Evolutionary conservation across 2,329 filamentous ascomycete species (phyloP).

Genomic region (Cytospora schulzeri): DNA sequence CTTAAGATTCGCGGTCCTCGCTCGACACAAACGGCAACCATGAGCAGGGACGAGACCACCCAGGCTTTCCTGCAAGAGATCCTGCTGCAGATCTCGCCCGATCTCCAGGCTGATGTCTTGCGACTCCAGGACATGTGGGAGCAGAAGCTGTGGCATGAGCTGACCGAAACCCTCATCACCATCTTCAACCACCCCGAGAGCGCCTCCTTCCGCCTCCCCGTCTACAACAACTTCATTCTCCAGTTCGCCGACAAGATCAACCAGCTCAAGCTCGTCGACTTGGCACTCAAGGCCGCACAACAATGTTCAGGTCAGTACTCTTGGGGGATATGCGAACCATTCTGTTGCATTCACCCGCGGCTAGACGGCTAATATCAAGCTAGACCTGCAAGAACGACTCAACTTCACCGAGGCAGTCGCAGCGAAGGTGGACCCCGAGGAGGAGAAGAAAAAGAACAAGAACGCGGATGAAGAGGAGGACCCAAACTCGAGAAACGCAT

Average conservation of each 20-base stretch:
- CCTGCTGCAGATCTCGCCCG: constrained; percentile 56
- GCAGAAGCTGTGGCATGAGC: constrained; percentile 98
- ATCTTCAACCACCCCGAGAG: constrained; percentile 87
- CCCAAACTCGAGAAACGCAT: constrained; percentile 78
- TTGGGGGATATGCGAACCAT: neutral
- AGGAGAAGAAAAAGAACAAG: constrained; percentile 39
- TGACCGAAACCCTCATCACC: constrained; percentile 83
- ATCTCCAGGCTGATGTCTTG: constrained; percentile 85
- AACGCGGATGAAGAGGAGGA: constrained; percentile 28
- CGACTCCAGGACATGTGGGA: constrained; percentile 97
- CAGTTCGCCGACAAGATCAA: constrained; percentile 99
- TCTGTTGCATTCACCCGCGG: too few species aligned
- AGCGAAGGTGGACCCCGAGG: constrained; percentile 86
- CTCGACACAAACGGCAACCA: constrained; percentile 28
- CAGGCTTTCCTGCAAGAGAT: constrained; percentile 72
- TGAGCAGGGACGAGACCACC: constrained; percentile 85
- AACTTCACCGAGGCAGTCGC: constrained; percentile 81
- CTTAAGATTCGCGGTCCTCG: constrained; percentile 3
- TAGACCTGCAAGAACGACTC: constrained; percentile 85
- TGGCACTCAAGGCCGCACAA: constrained; percentile 84
- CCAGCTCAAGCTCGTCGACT: constrained; percentile 91
- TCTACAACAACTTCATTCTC: constrained; percentile 94
- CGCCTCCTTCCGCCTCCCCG: constrained; percentile 78
- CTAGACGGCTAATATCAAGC: constrained; percentile 20
- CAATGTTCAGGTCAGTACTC: constrained; percentile 71